A percentile compares a stretch with the other conserved stretches of the same genome.
These are phyloP conservation scores for Pisolithus thermaeus DNA, from an alignment of 1,284 basidiomycete genomes.

Conservation along the genomic window DNA sequence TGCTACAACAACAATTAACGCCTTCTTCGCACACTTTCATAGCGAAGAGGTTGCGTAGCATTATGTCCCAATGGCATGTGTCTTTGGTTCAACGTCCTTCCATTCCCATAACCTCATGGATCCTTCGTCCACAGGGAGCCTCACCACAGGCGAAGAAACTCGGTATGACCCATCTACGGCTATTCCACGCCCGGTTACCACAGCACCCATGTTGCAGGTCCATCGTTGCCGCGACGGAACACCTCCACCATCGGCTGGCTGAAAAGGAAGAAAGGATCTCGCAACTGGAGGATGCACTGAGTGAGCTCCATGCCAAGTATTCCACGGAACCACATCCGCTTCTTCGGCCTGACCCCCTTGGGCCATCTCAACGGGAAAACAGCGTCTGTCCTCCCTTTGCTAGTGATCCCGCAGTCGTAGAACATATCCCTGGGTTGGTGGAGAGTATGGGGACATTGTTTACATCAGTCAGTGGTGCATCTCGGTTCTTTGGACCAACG, in stretches of 20 bases:
- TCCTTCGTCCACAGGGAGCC: conserved; percentile 37
- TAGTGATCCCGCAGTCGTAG: conserved; percentile 19
- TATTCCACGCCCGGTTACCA: conserved; percentile 1
- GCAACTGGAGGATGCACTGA: conserved; percentile 61
- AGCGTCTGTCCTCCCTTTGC: conserved; percentile 21
- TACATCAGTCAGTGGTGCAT: conserved; percentile 54
- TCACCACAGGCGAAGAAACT: conserved; percentile 60
- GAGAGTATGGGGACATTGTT: conserved; percentile 59
- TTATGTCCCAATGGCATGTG: conserved; percentile 63
- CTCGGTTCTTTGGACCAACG: conserved; percentile 60
- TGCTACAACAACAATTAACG: background rate
- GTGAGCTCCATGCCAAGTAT: conserved; percentile 42
- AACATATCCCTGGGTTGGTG: conserved; percentile 34
- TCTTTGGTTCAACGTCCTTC: background rate
- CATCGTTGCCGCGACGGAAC: conserved; percentile 67
- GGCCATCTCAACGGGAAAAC: conserved; percentile 30
- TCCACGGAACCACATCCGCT: conserved; percentile 58
- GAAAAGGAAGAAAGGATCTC: conserved; percentile 57
- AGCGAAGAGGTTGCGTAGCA: conserved; percentile 60
- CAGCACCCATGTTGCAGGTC: conserved; percentile 36
- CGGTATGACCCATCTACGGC: conserved; percentile 30
- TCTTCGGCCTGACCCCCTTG: conserved; percentile 51
- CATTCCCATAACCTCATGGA: conserved; percentile 4
- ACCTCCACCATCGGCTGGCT: conserved; percentile 51
- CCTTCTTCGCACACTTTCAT: background rate